A percentile compares a stretch with the other conserved stretches of the same genome.
Conservation (phyloP, 192 early-diverging fungal genomes). For the Spizellomyces sp. region DNA sequence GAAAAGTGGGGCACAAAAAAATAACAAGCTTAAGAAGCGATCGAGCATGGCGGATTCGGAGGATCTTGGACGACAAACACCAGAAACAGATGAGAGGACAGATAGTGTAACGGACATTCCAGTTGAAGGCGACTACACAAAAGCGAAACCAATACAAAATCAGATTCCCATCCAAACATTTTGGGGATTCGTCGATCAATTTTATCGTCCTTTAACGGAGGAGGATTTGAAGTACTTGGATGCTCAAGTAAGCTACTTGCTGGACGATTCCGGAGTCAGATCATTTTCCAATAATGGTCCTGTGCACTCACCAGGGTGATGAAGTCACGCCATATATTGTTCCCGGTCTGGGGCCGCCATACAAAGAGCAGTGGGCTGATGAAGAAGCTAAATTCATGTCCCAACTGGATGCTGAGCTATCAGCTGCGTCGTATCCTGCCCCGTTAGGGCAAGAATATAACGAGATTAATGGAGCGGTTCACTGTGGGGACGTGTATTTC, state of each 20-base stretch:
- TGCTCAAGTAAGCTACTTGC: slow-evolving; percentile 40
- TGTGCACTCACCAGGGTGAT: slow-evolving; percentile 45
- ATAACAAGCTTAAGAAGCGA: slow-evolving; percentile 34
- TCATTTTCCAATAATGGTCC: too few species aligned
- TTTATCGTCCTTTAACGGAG: slow-evolving; percentile 76
- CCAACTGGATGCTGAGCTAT: slow-evolving; percentile 25
- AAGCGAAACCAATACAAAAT: slow-evolving; percentile 60
- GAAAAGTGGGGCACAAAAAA: slow-evolving; percentile 28
- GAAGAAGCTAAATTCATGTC: slow-evolving; percentile 44
- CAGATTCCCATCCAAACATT: slow-evolving; percentile 82
- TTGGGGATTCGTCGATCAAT: slow-evolving; percentile 83
- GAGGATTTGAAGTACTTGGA: slow-evolving; percentile 77
- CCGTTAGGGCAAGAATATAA: slow-evolving; percentile 5
- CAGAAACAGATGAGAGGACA: slow-evolving; percentile 20
- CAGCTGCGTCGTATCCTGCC: background rate
- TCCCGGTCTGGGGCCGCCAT: slow-evolving; percentile 80
- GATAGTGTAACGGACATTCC: background rate
- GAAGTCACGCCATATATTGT: slow-evolving; percentile 72
- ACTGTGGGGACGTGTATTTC: slow-evolving; percentile 62
- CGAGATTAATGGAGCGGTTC: slow-evolving; percentile 34
- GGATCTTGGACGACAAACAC: slow-evolving; percentile 11
- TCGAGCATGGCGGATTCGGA: slow-evolving; percentile 10
- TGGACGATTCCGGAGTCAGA: too few species aligned
- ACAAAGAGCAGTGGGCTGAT: slow-evolving; percentile 61
- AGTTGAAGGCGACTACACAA: slow-evolving; percentile 50